These are phyloP conservation scores for Geotrichum carabidarum DNA, from an alignment of 1,139 yeast genomes.

Conservation along the genomic window DNA sequence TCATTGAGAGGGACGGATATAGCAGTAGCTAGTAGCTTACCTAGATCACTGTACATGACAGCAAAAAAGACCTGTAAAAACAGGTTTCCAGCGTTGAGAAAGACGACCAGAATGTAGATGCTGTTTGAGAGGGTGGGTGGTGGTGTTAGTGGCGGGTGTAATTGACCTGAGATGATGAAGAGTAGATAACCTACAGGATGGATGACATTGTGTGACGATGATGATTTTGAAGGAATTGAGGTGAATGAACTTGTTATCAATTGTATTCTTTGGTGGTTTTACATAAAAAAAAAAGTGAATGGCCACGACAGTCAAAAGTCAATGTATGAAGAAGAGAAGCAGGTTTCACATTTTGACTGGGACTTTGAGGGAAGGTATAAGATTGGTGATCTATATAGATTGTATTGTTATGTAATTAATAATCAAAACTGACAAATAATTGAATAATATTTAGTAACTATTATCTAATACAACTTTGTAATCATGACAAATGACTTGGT, in stretches of 20 bases:
- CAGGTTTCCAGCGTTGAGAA: constrained; percentile 75
- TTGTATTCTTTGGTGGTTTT: no score
- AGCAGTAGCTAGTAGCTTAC: constrained; percentile 10
- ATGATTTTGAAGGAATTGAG: not conserved
- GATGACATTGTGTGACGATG: constrained; percentile 4
- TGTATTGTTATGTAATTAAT: no score
- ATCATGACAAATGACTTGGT: not conserved
- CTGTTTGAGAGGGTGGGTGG: constrained; percentile 4
- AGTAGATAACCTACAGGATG: not conserved
- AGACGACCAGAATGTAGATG: constrained; percentile 45
- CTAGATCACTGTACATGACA: constrained; percentile 84
- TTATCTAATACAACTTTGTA: not conserved
- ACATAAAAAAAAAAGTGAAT: no score
- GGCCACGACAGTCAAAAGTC: no score
- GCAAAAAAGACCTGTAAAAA: constrained; percentile 85
- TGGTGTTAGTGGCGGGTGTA: not conserved
- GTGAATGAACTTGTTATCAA: no score
- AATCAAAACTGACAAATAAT: not conserved
- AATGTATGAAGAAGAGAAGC: no score
- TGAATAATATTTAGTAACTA: not conserved
- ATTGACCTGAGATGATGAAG: not conserved
- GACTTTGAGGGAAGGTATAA: no score
- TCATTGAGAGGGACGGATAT: not conserved
- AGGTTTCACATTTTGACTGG: no score
- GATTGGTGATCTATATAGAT: no score